Conservation (phyloP, 345 rosid species). For the Salix koriyanagi region DNA sequence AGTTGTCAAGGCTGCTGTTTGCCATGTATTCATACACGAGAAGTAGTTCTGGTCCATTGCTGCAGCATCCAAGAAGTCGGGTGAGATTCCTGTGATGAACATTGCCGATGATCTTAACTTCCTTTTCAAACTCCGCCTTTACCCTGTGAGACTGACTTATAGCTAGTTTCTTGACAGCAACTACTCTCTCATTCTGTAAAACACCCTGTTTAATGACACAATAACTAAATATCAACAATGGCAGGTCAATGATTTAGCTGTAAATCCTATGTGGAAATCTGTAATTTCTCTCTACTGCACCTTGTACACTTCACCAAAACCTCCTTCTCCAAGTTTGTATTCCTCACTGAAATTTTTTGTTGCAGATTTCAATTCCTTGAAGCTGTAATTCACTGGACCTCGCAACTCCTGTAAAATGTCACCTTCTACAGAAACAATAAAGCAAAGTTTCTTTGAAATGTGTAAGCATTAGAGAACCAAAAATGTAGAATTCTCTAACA, state of each 20-base stretch:
- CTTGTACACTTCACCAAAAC: constrained; percentile 52
- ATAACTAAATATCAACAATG: not conserved
- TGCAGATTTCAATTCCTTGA: constrained; percentile 39
- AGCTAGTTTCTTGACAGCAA: constrained; percentile 48
- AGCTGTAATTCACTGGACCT: constrained; percentile 40
- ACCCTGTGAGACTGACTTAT: constrained; percentile 23
- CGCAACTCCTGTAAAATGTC: constrained; percentile 34
- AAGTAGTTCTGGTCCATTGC: constrained; percentile 38
- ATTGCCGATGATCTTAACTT: constrained; percentile 43
- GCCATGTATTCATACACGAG: constrained; percentile 51
- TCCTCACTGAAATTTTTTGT: constrained; percentile 32
- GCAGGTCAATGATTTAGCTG: no score
- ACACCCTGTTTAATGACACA: constrained; percentile 25
- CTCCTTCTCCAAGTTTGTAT: constrained; percentile 47
- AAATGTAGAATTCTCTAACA: no score
- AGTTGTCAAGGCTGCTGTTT: constrained; percentile 42
- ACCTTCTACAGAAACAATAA: constrained; percentile 9
- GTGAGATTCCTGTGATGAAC: constrained; percentile 51
- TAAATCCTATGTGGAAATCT: not conserved
- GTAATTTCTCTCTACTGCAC: constrained; percentile 5
- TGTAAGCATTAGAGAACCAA: no score
- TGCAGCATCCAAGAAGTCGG: constrained; percentile 47
- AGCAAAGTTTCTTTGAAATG: not conserved
- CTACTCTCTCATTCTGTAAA: constrained; percentile 42
- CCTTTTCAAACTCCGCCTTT: constrained; percentile 37